These are phyloP conservation scores for Roridomyces roridus DNA, from an alignment of 768 basidiomycete genomes.

Conservation along the genomic window DNA sequence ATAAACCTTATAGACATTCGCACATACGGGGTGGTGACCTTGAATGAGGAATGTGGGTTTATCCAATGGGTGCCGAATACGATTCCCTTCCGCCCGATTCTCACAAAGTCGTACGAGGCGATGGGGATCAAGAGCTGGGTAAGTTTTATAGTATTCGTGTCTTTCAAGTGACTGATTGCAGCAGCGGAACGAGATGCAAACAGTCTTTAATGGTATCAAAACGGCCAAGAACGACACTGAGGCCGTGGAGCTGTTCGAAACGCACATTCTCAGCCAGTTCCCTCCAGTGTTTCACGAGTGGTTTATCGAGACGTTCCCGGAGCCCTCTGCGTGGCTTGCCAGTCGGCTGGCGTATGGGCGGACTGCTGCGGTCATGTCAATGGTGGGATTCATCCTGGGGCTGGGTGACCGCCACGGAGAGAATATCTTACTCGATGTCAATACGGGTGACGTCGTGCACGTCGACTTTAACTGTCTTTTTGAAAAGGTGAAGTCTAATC, in stretches of 20 bases:
- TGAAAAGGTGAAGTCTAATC: slow-evolving; percentile 71
- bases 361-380: slow-evolving; percentile 96
- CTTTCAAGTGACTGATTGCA: background rate
- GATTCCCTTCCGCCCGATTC: slow-evolving; percentile 76
- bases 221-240: slow-evolving; percentile 53
- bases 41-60: slow-evolving; percentile 97
- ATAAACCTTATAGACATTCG: slow-evolving; percentile 83
- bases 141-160: slow-evolving; percentile 19
- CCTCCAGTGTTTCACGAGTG: slow-evolving; percentile 95
- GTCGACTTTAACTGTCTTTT: slow-evolving; percentile 99
- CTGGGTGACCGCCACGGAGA: slow-evolving; percentile 97
- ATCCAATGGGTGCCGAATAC: slow-evolving; percentile 99
- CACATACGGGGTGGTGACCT: slow-evolving; percentile 97
- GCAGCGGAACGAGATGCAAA: slow-evolving; percentile 53
- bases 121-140: slow-evolving; percentile 49
- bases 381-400: slow-evolving; percentile 98
- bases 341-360: slow-evolving; percentile 87
- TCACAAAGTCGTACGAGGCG: slow-evolving; percentile 70
- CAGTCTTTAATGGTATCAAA: slow-evolving; percentile 57
- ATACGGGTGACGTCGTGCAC: slow-evolving; percentile 90
- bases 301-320: slow-evolving; percentile 97
- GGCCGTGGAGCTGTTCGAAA: slow-evolving; percentile 55
- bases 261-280: slow-evolving; percentile 69
- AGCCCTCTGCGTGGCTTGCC: slow-evolving; percentile 93
- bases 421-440: slow-evolving; percentile 91